A percentile compares a stretch with the other conserved stretches of the same genome.
Evolutionary conservation across 2,329 filamentous ascomycete species (phyloP).

Genomic region (Metarhizium anisopliae): DNA sequence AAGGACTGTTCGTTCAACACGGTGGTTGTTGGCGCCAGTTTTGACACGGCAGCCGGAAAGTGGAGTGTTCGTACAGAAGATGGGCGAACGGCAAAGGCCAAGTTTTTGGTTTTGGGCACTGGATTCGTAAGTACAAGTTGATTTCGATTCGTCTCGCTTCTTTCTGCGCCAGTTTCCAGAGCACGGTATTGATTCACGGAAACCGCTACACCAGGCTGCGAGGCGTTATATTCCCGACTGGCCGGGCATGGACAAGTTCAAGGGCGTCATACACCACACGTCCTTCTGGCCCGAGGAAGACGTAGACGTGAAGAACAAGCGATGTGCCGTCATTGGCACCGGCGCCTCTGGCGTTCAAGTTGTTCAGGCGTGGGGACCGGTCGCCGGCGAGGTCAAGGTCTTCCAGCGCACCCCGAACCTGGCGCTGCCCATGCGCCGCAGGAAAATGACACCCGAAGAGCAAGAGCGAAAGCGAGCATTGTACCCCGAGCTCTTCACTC

Average conservation of each 20-base stretch:
- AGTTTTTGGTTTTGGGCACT: constrained; percentile 43
- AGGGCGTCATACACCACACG: constrained; percentile 50
- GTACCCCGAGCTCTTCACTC: constrained; percentile 38
- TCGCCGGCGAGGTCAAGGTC: constrained; percentile 43
- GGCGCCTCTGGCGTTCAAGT: constrained; percentile 58
- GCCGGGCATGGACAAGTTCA: constrained; percentile 50
- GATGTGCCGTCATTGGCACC: constrained; percentile 54
- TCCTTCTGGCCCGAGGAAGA: constrained; percentile 51
- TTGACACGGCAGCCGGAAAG: constrained; percentile 34
- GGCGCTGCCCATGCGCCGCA: constrained; percentile 50
- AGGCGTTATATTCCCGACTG: constrained; percentile 54
- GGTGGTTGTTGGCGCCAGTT: constrained; percentile 42
- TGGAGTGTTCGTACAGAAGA: constrained; percentile 43
- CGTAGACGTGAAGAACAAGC: constrained; percentile 48
- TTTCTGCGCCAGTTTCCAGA: not conserved
- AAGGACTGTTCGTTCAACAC: constrained; percentile 50
- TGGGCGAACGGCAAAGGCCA: constrained; percentile 38
- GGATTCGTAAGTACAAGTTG: constrained; percentile 33
- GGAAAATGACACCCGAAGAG: constrained; percentile 24
- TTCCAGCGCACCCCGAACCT: constrained; percentile 62
- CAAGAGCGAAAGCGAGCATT: constrained; percentile 33
- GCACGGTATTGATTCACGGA: not conserved
- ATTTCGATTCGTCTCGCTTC: not conserved
- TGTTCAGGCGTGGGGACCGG: constrained; percentile 48
- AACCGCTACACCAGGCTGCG: constrained; percentile 30